phyloP scores from a whole-genome alignment of 192 early-diverging fungal genomes.

The Spinellus fusiger region DNA sequence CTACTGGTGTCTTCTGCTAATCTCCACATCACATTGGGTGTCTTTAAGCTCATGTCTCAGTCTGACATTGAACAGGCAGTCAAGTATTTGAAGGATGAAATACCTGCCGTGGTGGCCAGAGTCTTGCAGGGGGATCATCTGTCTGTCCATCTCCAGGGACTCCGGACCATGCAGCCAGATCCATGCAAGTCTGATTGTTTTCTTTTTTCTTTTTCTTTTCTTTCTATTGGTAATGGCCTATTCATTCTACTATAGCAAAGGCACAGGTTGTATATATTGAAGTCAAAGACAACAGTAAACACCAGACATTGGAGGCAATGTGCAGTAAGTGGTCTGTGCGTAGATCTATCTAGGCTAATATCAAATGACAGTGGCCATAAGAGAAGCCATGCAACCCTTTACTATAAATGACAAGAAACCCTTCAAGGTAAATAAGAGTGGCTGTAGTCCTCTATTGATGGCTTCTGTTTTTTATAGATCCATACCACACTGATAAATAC shows the following conservation, averaged over 20 bases:
- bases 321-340: constrained; percentile 9
- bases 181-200: constrained; percentile 9
- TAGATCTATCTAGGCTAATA: too few relatives aligned
- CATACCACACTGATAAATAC: constrained; percentile 21
- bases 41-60: constrained; percentile 20
- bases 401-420: too few relatives aligned
- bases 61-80: constrained; percentile 17
- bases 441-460: background rate
- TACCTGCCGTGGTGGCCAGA: background rate
- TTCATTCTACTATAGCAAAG: constrained; percentile 11
- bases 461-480: constrained; percentile 1
- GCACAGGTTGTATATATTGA: constrained; percentile 23
- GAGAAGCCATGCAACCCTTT: too few relatives aligned
- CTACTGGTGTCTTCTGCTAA: constrained; percentile 12
- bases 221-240: too few relatives aligned
- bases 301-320: constrained; percentile 10
- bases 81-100: constrained; percentile 13
- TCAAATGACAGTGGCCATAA: too few relatives aligned
- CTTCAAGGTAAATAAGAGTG: too few relatives aligned
- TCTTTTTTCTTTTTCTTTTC: background rate
- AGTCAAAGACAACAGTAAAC: constrained; percentile 20
- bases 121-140: background rate
- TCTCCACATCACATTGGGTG: constrained; percentile 26
- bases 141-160: constrained; percentile 10
- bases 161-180: constrained; percentile 19